These are phyloP conservation scores for Boletus subparvulus DNA, from an alignment of 768 basidiomycete species.

Conservation along the genomic window DNA sequence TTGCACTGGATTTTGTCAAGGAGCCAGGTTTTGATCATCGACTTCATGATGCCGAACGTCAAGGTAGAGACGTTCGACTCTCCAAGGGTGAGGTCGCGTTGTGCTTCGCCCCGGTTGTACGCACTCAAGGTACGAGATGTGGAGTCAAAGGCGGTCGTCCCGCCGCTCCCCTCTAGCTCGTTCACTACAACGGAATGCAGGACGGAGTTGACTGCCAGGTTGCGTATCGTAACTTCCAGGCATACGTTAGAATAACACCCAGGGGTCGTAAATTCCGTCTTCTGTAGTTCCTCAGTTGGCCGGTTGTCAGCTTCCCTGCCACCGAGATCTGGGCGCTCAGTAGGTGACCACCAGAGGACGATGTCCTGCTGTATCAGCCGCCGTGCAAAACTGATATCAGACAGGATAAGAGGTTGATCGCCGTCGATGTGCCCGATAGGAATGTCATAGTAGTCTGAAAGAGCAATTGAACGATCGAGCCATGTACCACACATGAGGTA, in stretches of 20 bases:
- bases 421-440: conserved; percentile 91
- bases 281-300: conserved; percentile 72
- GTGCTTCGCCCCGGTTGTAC: conserved; percentile 63
- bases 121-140: conserved; percentile 89
- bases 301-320: conserved; percentile 87
- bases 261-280: conserved; percentile 79
- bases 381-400: conserved; percentile 90
- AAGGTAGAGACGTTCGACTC: conserved; percentile 87
- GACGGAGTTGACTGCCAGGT: conserved; percentile 92
- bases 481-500: conserved; percentile 77
- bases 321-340: conserved; percentile 87
- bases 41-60: conserved; percentile 80
- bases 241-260: conserved; percentile 94
- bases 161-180: conserved; percentile 94
- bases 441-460: conserved; percentile 89
- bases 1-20: conserved; percentile 67
- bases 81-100: conserved; percentile 76
- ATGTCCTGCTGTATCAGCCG: conserved; percentile 85
- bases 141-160: conserved; percentile 91
- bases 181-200: conserved; percentile 94
- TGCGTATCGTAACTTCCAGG: conserved; percentile 83
- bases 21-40: conserved; percentile 89
- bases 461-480: conserved; percentile 74
- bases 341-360: conserved; percentile 95
- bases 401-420: conserved; percentile 83